These are phyloP conservation scores for rapeseed (Brassica napus) DNA, from an alignment of 345 rosid species.

Conservation along the genomic window DNA sequence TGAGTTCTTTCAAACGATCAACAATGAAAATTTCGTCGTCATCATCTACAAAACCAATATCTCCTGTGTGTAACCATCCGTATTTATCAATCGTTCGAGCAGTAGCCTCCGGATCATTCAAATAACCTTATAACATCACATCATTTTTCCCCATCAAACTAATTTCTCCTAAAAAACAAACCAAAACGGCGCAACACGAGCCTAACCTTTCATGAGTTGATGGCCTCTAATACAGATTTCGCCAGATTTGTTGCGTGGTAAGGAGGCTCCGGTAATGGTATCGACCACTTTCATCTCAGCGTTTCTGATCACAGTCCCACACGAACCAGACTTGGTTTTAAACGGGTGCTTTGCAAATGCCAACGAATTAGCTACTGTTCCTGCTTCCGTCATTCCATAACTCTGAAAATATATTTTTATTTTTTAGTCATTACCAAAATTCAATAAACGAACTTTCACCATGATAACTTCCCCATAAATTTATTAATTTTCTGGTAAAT, in stretches of 20 bases:
- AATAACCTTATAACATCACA: background rate
- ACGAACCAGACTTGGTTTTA: slow-evolving; percentile 70
- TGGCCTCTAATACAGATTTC: slow-evolving; percentile 81
- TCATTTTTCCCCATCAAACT: background rate
- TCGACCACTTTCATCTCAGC: slow-evolving; percentile 91
- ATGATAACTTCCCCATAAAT: background rate
- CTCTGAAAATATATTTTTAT: slow-evolving; percentile 45
- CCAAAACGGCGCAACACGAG: background rate
- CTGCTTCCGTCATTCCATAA: slow-evolving; percentile 97
- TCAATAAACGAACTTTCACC: background rate
- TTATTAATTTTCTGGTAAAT: background rate
- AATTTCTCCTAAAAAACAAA: background rate
- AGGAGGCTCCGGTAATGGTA: slow-evolving; percentile 57
- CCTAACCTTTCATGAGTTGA: slow-evolving; percentile 86
- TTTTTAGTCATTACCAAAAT: background rate
- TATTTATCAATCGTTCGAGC: background rate
- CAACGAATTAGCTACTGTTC: slow-evolving; percentile 77
- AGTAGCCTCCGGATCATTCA: background rate
- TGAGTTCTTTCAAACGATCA: background rate
- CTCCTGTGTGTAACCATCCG: background rate
- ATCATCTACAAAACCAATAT: background rate
- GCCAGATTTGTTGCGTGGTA: slow-evolving; percentile 65
- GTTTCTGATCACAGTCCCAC: slow-evolving; percentile 85
- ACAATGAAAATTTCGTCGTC: background rate
- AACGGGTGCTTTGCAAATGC: slow-evolving; percentile 79